Conservation (phyloP, 2,329 filamentous ascomycete genomes). For the Fusarium mundagurra region DNA sequence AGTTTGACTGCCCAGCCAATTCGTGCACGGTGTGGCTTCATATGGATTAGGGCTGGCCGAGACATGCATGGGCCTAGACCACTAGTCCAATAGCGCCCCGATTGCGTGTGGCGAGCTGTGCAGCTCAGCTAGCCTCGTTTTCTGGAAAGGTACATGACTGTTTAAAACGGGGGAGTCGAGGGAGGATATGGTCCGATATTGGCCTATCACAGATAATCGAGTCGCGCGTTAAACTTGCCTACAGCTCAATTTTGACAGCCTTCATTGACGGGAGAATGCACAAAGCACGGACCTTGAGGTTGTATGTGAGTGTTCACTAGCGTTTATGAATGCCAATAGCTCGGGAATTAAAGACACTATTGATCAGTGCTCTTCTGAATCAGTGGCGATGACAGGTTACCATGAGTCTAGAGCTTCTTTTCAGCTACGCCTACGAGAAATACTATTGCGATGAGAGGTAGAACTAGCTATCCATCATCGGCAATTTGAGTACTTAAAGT, state of each 20-base stretch:
- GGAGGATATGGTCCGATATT: rapidly evolving
- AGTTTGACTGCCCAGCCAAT: neutral
- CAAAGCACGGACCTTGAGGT: neutral
- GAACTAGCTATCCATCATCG: neutral
- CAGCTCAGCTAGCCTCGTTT: neutral
- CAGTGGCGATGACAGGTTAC: neutral
- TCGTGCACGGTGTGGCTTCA: neutral
- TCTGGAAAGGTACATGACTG: rapidly evolving
- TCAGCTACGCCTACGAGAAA: neutral
- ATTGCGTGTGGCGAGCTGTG: neutral
- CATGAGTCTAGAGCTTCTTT: neutral
- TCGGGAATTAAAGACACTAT: neutral
- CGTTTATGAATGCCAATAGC: neutral
- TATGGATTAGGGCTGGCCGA: neutral
- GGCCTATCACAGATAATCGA: neutral
- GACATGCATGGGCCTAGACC: neutral
- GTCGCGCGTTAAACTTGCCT: rapidly evolving
- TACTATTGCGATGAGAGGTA: neutral
- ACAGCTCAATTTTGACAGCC: neutral
- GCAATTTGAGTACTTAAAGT: neutral
- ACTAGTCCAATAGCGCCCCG: neutral
- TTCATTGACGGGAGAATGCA: neutral
- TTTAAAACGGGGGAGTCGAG: rapidly evolving
- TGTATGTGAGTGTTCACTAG: neutral
- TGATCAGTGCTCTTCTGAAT: neutral